Percentiles rank a stretch among this genome's conserved stretches.
Evolutionary conservation across 768 basidiomycete genomes (phyloP).

Genomic region (Pulveroboletus sp.): DNA sequence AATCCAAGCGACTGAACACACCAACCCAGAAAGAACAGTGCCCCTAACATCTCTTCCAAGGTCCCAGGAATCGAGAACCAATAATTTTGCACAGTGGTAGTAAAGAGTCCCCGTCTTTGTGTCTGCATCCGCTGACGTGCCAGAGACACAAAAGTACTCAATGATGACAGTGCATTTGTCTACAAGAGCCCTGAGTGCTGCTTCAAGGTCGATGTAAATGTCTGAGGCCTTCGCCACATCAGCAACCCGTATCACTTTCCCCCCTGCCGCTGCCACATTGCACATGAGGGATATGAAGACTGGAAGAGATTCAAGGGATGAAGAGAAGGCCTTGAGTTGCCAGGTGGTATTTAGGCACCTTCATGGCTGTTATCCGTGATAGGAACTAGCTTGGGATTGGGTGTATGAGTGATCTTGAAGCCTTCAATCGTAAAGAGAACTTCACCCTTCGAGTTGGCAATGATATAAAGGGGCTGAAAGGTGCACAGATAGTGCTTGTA

Average conservation of each 20-base stretch:
- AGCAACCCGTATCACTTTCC: conserved; percentile 17
- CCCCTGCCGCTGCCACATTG: conserved; percentile 14
- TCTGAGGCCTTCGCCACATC: conserved; percentile 21
- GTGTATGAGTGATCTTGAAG: conserved; percentile 31
- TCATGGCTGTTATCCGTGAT: conserved; percentile 25
- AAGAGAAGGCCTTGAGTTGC: conserved; percentile 30
- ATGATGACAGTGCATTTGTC: conserved; percentile 12
- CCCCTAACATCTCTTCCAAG: conserved; percentile 4
- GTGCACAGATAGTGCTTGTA: conserved; percentile 19
- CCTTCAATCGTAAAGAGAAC: conserved; percentile 33
- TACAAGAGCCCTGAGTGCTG: conserved; percentile 15
- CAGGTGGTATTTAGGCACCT: conserved; percentile 30
- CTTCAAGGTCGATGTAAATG: conserved; percentile 17
- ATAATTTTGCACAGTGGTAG: conserved; percentile 11
- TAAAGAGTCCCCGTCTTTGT: conserved; percentile 16
- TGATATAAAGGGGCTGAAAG: conserved; percentile 24
- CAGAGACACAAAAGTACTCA: conserved; percentile 20
- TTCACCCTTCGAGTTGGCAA: conserved; percentile 27
- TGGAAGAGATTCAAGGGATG: conserved; percentile 4
- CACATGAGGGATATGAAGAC: conserved; percentile 16
- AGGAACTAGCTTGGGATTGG: conserved; percentile 23
- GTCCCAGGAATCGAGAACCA: conserved; percentile 21
- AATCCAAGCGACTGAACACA: not conserved
- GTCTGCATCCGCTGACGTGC: conserved; percentile 20
- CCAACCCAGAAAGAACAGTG: conserved; percentile 12